These are phyloP conservation scores for Fusarium sp. DNA, from an alignment of 2,329 filamentous ascomycete species.

Conservation along the genomic window DNA sequence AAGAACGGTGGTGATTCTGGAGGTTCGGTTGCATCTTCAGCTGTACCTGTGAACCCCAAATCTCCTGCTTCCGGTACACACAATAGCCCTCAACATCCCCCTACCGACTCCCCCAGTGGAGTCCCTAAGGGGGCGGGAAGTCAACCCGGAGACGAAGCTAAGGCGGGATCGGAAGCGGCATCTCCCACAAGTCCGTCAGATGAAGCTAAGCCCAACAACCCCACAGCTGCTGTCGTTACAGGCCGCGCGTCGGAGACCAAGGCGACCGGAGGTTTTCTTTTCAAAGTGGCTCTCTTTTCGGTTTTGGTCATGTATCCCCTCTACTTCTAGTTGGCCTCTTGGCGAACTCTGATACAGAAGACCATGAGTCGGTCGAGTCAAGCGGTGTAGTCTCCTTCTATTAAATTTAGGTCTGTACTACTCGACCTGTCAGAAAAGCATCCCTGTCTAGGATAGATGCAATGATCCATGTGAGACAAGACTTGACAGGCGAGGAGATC, in stretches of 20 bases:
- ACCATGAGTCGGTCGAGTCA: no score
- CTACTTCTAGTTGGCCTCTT: background rate
- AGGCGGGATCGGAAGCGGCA: background rate
- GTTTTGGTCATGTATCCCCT: background rate
- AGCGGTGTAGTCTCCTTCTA: no score
- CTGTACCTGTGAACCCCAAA: background rate
- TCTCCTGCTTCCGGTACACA: background rate
- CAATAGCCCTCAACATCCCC: background rate
- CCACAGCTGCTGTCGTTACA: background rate
- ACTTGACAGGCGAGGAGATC: background rate
- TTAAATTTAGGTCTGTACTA: no score
- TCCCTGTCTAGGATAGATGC: no score
- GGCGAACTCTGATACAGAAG: no score
- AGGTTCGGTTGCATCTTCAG: no score
- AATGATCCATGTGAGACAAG: background rate
- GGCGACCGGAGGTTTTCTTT: fast-evolving
- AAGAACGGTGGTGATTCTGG: background rate
- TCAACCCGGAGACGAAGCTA: background rate
- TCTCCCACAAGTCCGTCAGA: background rate
- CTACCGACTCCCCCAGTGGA: background rate
- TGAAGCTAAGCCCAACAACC: background rate
- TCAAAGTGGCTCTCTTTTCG: background rate
- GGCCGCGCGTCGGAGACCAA: background rate
- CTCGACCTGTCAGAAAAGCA: no score
- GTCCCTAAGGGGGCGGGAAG: background rate